Evolutionary conservation across 148 eudicot species (phyloP).

Genomic region (Talinum fruticosum): DNA sequence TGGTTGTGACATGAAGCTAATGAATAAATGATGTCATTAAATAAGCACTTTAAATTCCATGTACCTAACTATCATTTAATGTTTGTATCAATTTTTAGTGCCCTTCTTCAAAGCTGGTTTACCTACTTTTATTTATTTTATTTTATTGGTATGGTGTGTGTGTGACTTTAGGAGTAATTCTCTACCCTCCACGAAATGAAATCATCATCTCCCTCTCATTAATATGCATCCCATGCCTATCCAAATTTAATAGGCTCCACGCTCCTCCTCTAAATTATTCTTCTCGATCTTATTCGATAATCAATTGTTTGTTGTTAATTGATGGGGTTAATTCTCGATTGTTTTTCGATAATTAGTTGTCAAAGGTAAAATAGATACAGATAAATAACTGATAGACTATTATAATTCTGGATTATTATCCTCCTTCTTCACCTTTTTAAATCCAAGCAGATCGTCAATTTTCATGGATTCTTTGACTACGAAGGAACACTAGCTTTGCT

Average conservation of each 20-base stretch:
- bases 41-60: constrained; percentile 10
- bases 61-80: constrained; percentile 12
- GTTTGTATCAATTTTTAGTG: constrained; percentile 14
- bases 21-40: constrained; percentile 5
- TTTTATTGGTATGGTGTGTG: constrained; percentile 4
- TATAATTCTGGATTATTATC: no score
- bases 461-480: no score
- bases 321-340: no score
- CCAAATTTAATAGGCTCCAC: background rate
- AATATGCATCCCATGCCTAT: background rate
- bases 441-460: no score
- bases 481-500: no score
- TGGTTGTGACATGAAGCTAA: constrained; percentile 14
- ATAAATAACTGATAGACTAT: no score
- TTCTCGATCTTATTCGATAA: no score
- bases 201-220: constrained; percentile 6
- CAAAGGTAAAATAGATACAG: no score
- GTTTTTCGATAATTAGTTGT: no score
- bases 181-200: background rate
- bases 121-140: constrained; percentile 9
- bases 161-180: constrained; percentile 11
- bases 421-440: no score
- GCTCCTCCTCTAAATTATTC: no score
- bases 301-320: no score
- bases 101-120: constrained; percentile 6